phyloP scores from a whole-genome alignment of 495 filamentous ascomycete genomes.

The Xylaria intraflava region DNA sequence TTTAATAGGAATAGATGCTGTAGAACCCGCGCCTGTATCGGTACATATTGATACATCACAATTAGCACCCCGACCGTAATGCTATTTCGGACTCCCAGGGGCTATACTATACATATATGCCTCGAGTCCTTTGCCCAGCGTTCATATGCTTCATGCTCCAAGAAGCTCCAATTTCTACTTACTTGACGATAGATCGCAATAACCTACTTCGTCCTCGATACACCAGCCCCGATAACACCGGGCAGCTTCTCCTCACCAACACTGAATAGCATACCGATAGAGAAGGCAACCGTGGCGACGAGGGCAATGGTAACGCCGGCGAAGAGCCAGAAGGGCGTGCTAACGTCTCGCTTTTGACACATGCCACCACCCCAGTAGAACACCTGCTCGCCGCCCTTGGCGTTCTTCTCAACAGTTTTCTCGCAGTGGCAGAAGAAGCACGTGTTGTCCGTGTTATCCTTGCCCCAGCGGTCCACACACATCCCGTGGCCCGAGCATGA shows the following conservation, averaged over 20 bases:
- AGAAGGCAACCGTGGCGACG: constrained; percentile 52
- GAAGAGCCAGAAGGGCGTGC: constrained; percentile 79
- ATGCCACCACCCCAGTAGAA: constrained; percentile 71
- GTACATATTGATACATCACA: constrained; percentile 11
- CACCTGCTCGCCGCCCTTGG: constrained; percentile 28
- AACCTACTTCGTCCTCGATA: constrained; percentile 51
- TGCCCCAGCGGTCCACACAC: constrained; percentile 56
- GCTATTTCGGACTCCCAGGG: not conserved
- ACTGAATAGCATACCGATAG: constrained; percentile 66
- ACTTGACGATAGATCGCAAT: not conserved
- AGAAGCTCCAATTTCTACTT: not conserved
- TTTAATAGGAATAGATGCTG: constrained; percentile 1
- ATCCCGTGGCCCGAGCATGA: constrained; percentile 70
- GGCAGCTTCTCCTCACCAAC: constrained; percentile 77
- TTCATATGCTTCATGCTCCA: not conserved
- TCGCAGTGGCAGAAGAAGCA: constrained; percentile 78
- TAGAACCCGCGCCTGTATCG: constrained; percentile 5
- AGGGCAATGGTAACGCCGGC: constrained; percentile 60
- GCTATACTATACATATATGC: not conserved
- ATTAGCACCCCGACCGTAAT: not conserved
- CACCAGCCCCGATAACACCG: constrained; percentile 80
- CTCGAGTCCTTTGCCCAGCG: not conserved
- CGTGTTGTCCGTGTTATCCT: constrained; percentile 26
- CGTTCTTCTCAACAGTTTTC: constrained; percentile 40
- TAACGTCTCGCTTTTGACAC: constrained; percentile 90